Evolutionary conservation across 345 rosid species (phyloP), one percentile per base, ranked within the genome.

Genomic region (Camelina hispida): DNA sequence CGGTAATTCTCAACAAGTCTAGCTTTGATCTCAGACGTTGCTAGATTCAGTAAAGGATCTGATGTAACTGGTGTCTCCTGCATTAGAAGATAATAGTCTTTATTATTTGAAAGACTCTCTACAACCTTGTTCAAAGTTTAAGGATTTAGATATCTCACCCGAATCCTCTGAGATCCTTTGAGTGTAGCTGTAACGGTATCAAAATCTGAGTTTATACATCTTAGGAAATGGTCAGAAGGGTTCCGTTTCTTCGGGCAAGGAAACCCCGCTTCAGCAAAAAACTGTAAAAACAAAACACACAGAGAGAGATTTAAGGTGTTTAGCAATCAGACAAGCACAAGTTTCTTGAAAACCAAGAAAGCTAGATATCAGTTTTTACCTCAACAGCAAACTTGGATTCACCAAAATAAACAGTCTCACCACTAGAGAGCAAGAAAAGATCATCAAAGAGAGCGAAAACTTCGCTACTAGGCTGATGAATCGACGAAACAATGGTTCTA

Each of bases 381-480:
- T 71, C 81, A 72, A 79, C 75, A 54, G 96, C 98, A 59, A 78
- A 95, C 32, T 87, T 82, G 38, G 87, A 80, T 67, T 87, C 88
- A 2, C 98, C 98, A 50, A 89, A 90, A 53, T 88, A 94, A 84
- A 94, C 66, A 75, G 89, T 66, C 74, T 86, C 79, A 7, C 98
- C 98, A 72, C 93, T 87, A 23, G 95, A 91, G 58, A 94, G 67
- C 64, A 94, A 79, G 84, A 94, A 60, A 66, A 94, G 96, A 25
- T 88, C 84, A 74, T 80, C 84, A 55, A 91, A 94, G 85, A 90
- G 85, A 81, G 89, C 96, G 42, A 84, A 94, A 58, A 91, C 87
- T 58, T 86, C 82, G 78, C 98, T 93, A 7, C 97, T 91, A 30
- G 98, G 98, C 70, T 93, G 98, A 75, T 93, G 98, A 80, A 93